Conservation (phyloP, 2,329 filamentous ascomycete species). For the Fusarium nurragi region DNA sequence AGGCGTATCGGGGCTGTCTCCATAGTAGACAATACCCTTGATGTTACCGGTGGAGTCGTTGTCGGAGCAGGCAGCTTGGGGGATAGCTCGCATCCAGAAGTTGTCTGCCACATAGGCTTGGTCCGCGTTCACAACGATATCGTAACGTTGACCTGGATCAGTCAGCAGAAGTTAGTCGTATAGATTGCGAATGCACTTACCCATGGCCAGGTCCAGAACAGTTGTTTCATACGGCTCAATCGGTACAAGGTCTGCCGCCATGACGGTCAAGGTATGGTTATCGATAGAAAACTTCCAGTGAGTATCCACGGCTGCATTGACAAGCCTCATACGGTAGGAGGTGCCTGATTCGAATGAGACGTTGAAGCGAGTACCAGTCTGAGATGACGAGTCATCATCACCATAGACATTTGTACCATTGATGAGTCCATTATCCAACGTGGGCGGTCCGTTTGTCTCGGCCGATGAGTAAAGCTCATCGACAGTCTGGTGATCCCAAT, state of each 20-base stretch:
- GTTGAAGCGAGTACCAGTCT: constrained; percentile 48
- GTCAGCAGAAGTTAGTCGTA: fast-evolving
- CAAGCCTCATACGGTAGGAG: constrained; percentile 58
- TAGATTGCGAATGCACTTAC: background rate
- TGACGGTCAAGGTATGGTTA: constrained; percentile 66
- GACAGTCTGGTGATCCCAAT: constrained; percentile 63
- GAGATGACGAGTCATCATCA: constrained; percentile 34
- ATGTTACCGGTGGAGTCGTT: constrained; percentile 56
- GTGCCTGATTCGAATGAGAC: constrained; percentile 54
- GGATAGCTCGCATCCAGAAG: constrained; percentile 61
- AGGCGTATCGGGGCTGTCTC: constrained; percentile 30
- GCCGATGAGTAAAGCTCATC: constrained; percentile 49
- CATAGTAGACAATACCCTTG: constrained; percentile 59
- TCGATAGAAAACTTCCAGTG: constrained; percentile 62
- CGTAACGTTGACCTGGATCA: constrained; percentile 55
- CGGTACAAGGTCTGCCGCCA: constrained; percentile 67
- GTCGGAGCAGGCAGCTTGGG: constrained; percentile 53
- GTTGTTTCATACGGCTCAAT: constrained; percentile 63
- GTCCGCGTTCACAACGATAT: constrained; percentile 57
- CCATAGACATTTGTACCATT: constrained; percentile 55
- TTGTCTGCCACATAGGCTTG: constrained; percentile 44
- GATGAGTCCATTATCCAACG: constrained; percentile 57
- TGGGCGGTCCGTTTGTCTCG: constrained; percentile 45
- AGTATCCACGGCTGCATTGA: constrained; percentile 58
- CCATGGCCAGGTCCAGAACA: constrained; percentile 37